Evolutionary conservation across 352 stramenopile genomes (phyloP), one percentile per base, ranked within the genome.

Genomic region (Bremia lactucae): DNA sequence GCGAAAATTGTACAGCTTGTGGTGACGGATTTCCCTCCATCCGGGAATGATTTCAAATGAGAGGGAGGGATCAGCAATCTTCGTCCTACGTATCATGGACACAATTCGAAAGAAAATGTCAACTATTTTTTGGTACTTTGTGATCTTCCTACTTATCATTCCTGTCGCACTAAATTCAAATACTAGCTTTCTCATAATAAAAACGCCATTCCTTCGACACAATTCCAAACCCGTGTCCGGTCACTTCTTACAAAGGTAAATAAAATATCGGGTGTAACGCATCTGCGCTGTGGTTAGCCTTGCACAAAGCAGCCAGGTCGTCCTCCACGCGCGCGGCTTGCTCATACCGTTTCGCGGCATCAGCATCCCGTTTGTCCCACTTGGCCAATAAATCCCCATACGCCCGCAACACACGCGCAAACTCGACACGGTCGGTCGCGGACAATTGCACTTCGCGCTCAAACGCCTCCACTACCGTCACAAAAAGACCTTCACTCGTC

Each of bases 401-500:
- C 21, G 59, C 59, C 14, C 75, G 70, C 43, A 85, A 52, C 26
- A 71, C 62, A 9, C 64, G 59, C n/a, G 72, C 70, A 49, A 81
- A 85, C 45, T 85, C 70, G 14, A 87, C 57, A 29, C 66, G 65
- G 51, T 87, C 72, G 0, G 72, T 72, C 4, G 57, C 38, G 19
- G 65, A 79, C 41, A 87, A 37, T 16, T 59, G 59, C 2, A 40
- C 11, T 39, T 83, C 72, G 26, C 79, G 79, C 46, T 82, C 75
- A 36, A 80, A 85, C 24, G 75, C 51, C 45, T 87, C 71, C 21
- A 85, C 47, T 3, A 79, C 75, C 6, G 65, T 79, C 43, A 74
- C 71, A 59, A 83, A 82, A 6, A 87, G 42, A 1, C 72, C 75
- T 51, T 87, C 75, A 34, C 68, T 75, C 8, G 72, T 83, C 39